A percentile compares a stretch with the other conserved stretches of the same genome.
These are phyloP conservation scores for Trichoderma orchidacearum DNA, from an alignment of 495 filamentous ascomycete genomes.

Conservation along the genomic window DNA sequence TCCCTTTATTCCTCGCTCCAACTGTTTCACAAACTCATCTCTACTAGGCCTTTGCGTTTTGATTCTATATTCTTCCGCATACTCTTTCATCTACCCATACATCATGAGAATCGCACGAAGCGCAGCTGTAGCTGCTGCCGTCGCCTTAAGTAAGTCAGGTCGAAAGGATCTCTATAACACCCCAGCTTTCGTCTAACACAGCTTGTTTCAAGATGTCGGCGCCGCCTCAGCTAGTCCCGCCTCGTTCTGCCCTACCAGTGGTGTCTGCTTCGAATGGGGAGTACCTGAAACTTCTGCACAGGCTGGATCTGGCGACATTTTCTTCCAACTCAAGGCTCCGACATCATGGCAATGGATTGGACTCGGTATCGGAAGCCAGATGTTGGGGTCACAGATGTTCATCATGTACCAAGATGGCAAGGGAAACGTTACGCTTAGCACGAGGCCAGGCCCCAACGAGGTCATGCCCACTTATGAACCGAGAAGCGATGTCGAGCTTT, in stretches of 20 bases:
- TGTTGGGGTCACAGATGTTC: conserved; percentile 56
- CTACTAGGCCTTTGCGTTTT: background rate
- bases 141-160: background rate
- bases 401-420: conserved; percentile 47
- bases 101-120: background rate
- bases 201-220: background rate
- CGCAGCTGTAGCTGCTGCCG: background rate
- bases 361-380: conserved; percentile 46
- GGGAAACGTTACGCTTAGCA: conserved; percentile 49
- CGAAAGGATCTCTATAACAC: too few relatives aligned
- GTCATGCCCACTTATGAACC: conserved; percentile 38
- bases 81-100: background rate
- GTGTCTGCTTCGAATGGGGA: conserved; percentile 31
- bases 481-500: conserved; percentile 30
- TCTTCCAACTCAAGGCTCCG: conserved; percentile 52
- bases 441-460: conserved; percentile 41
- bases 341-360: conserved; percentile 47
- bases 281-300: conserved; percentile 26
- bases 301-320: conserved; percentile 36
- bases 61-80: background rate
- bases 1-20: background rate
- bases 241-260: conserved; percentile 4
- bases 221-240: background rate
- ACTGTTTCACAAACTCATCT: background rate
- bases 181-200: background rate